These are phyloP conservation scores for Penicillium pancosmium DNA, from an alignment of 495 filamentous ascomycete species.

Conservation along the genomic window DNA sequence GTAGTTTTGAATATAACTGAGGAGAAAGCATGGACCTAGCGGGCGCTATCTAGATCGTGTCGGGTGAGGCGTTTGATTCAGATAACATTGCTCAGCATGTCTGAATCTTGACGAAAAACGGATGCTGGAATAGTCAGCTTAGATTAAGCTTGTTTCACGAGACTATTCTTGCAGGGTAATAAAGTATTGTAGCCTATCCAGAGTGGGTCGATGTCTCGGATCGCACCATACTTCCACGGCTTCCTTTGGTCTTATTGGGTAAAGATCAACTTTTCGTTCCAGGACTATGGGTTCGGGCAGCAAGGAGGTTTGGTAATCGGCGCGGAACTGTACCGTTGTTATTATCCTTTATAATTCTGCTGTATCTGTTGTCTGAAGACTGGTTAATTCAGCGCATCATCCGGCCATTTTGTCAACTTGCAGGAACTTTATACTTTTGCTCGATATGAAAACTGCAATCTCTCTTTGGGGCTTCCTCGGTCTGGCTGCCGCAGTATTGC, in stretches of 20 bases:
- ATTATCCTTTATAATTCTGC: neutral
- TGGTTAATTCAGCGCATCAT: neutral
- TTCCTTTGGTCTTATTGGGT: neutral
- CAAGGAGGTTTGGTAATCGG: neutral
- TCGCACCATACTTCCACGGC: neutral
- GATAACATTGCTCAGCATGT: neutral
- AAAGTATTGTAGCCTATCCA: neutral
- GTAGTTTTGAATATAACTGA: no score
- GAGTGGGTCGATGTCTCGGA: neutral
- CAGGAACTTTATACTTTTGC: neutral
- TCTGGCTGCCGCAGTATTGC: neutral
- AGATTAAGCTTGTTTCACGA: neutral
- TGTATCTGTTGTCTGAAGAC: neutral
- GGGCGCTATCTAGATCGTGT: no score
- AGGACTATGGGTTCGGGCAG: neutral
- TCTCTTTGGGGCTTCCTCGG: neutral
- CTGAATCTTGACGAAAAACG: neutral
- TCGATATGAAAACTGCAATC: neutral
- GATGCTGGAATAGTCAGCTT: neutral
- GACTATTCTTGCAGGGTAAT: neutral
- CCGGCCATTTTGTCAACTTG: neutral
- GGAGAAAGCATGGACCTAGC: no score
- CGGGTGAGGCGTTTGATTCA: no score
- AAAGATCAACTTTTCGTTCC: neutral
- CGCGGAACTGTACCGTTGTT: neutral